These are phyloP conservation scores for Thraustochytrium striatum DNA, from an alignment of 352 stramenopile species.

Conservation along the genomic window DNA sequence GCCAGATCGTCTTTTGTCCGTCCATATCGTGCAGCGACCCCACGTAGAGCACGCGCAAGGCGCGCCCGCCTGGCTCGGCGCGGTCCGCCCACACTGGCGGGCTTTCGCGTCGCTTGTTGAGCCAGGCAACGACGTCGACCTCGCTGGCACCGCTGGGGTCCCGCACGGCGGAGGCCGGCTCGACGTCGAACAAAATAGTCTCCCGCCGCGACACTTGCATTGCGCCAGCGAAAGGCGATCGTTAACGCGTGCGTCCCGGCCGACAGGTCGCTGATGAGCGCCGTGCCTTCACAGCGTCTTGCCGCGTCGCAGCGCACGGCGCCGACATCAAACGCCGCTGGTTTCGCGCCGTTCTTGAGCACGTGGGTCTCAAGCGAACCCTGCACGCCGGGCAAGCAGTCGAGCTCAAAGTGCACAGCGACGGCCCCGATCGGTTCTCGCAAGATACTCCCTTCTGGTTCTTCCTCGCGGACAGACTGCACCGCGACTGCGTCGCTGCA, in stretches of 20 bases:
- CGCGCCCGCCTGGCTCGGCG: background rate
- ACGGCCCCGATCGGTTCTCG: no score
- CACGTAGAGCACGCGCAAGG: background rate
- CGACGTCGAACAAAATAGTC: background rate
- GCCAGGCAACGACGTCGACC: background rate
- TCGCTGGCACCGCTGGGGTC: background rate
- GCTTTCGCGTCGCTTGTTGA: background rate
- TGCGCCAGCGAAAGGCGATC: background rate
- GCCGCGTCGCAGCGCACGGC: background rate
- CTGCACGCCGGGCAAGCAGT: no score
- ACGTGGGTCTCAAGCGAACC: no score
- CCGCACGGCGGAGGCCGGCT: background rate
- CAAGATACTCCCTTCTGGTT: no score
- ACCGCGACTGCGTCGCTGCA: no score
- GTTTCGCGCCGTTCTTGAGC: no score
- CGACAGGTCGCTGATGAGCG: background rate
- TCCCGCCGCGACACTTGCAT: background rate
- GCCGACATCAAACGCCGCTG: background rate
- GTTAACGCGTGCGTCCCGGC: background rate
- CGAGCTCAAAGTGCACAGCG: no score
- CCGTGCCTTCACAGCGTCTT: background rate
- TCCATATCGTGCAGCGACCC: slow-evolving; percentile 47
- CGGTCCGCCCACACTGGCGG: background rate
- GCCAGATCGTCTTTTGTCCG: slow-evolving; percentile 59
- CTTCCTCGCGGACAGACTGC: no score